Conservation (phyloP, 495 filamentous ascomycete genomes). For the Aspergillus ellipticus region DNA sequence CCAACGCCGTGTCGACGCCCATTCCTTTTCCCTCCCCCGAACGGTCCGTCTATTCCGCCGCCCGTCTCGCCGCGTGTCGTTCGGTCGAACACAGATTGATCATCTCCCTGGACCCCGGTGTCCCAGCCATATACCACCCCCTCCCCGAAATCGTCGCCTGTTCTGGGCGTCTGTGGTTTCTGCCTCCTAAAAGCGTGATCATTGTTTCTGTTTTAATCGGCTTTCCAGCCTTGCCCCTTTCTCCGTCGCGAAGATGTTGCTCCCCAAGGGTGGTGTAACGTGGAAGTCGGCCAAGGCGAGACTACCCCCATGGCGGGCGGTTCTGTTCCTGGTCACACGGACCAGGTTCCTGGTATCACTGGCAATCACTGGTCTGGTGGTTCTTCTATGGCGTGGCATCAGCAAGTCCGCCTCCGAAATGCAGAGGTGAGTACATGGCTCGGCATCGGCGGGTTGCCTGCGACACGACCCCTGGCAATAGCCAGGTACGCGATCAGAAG, state of each 20-base stretch:
- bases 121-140: constrained; percentile 1
- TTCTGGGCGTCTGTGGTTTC: constrained; percentile 7
- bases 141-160: constrained; percentile 20
- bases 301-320: constrained; percentile 76
- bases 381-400: constrained; percentile 89
- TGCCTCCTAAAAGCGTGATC: not conserved
- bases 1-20: not conserved
- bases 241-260: constrained; percentile 52
- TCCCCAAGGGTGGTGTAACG: constrained; percentile 83
- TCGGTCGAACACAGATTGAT: constrained; percentile 5
- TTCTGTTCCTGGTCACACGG: constrained; percentile 71
- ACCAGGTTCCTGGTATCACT: constrained; percentile 76
- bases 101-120: constrained; percentile 6
- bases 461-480: not conserved
- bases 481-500: not conserved
- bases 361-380: constrained; percentile 64
- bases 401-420: constrained; percentile 78
- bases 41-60: not conserved
- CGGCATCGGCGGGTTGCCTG: not conserved
- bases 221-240: constrained; percentile 6
- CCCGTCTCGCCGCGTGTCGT: constrained; percentile 4
- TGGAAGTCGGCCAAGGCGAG: constrained; percentile 86
- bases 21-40: not conserved
- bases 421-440: constrained; percentile 64
- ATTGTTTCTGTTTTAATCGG: constrained; percentile 5